Conservation (phyloP, 2,329 filamentous ascomycete species). For the Davidsoniella eucalypti region DNA sequence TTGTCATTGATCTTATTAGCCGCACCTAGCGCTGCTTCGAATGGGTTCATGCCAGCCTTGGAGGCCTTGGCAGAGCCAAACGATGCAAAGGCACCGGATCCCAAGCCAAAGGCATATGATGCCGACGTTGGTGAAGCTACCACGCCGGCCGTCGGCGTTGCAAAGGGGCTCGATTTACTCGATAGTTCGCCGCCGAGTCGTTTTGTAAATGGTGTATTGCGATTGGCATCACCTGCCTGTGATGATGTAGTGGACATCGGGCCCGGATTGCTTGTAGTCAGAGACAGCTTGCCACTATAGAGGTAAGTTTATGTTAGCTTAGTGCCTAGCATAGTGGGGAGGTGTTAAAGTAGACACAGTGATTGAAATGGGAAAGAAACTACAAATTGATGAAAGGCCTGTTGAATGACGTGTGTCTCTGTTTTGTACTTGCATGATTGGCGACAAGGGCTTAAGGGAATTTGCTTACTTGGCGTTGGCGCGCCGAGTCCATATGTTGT, state of each 20-base stretch:
- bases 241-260: conserved; percentile 27
- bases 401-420: neutral
- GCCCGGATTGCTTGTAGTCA: conserved; percentile 54
- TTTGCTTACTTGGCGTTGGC: conserved; percentile 63
- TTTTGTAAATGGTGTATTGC: conserved; percentile 50
- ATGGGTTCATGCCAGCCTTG: conserved; percentile 65
- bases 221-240: conserved; percentile 35
- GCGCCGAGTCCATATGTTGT: conserved; percentile 63
- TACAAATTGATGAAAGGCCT: neutral
- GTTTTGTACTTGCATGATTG: neutral
- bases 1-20: conserved; percentile 19
- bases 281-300: conserved; percentile 61
- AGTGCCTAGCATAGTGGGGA: neutral
- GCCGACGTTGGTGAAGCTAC: conserved; percentile 57
- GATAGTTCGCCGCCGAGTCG: conserved; percentile 59
- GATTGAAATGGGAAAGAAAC: neutral
- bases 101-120: conserved; percentile 81
- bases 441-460: conserved; percentile 5
- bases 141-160: conserved; percentile 55
- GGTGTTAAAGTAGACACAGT: neutral
- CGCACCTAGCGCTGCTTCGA: conserved; percentile 53
- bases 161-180: conserved; percentile 63
- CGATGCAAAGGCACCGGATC: conserved; percentile 91
- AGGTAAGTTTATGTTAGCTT: conserved; percentile 14
- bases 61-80: conserved; percentile 61